Evolutionary conservation across 768 basidiomycete species (phyloP), one percentile per base, ranked within the genome.

Genomic region (Kondoa subrosea): DNA sequence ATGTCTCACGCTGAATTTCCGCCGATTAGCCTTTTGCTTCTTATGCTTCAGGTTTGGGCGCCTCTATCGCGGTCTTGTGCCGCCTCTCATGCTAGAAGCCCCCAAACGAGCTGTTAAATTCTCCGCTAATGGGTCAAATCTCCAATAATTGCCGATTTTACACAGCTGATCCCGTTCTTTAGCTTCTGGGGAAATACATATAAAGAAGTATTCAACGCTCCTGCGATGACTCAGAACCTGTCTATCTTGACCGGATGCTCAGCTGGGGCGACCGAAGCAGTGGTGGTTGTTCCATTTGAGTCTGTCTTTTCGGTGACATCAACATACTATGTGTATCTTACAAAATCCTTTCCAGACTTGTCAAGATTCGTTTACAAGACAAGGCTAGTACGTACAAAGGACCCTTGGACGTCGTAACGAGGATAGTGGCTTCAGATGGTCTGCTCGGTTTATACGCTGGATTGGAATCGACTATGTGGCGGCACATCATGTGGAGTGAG

Each of bases 391-490:
- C 58, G 12, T 97, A 85, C 79, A 84, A 85, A 29, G 93, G 95
- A 1, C 92, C 95, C 0, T 82, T 91, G 76, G 92, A 93, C 69
- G 93, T 93, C 17, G 82, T 99, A 21, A 85, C 82, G 71, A 85
- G 89, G 72, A 81, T 91, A 31, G 76, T 95, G 61, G 81, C 77
- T 72, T 86, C 85, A 68, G 85, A 89, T 34, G 93, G 93, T 31
- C 63, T 87, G 2, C 78, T 96, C 0, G 92, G 90, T 25, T 78
- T 96, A 29, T 96, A 96, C 75, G 84, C 84, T 27, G 92, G 95
- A 34, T 92, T 97, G 87, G 95, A 97, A 76, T 84, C 90, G 15
- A 97, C 93, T 1, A 93, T 96, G 79, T 96, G 93, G 93, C 83
- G 92, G 89, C 69, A 69, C 33, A 66, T 69, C 12, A 67, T 62